Base-by-base conservation (phyloP, 768 basidiomycete genomes). In the Mycena pura region DNA sequence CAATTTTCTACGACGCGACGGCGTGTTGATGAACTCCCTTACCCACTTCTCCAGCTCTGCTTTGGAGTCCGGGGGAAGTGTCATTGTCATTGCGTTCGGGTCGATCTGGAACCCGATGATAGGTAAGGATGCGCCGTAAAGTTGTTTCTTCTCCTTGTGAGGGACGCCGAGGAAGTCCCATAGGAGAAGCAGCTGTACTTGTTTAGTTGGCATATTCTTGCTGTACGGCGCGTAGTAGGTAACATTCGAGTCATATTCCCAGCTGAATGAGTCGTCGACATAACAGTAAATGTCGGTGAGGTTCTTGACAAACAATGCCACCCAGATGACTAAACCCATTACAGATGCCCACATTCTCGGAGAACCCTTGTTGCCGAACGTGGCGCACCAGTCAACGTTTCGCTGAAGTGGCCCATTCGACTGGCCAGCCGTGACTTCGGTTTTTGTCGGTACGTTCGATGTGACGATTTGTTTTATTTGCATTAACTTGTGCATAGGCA, bases 31-130 rank as follows among this genome's bases (percentile, higher is more conserved):
- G 44, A 77, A 72, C 0, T 58, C 52, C 0, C 11, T 5, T 11
- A 74, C 17, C 1, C 21, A 27, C 0, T 15, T 4, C 1, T 74
- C 52, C 3, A 77, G 65, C 0, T 62, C 51, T 0, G 11, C 3
- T 1, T 55, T 39, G 0, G 59, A 59, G 0, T 70, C 68, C 0
- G 25, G 22, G 0, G 65, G 60, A 46, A 74, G 64, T 0, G 48
- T 50, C 2, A 68, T 63, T 0, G 51, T 28, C 68, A 77, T 70
- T 1, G 27, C 15, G 22, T 73, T 67, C 0, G 69, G 67, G 27
- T 77, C 65, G 2, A 77, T 69, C 0, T 65, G n/a, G 29, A 77
- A 75, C 0, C 76, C 73, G 36, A 77, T 73, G 27, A 77, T 58
- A 2, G 54, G 45, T 5, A 75, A 62, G 3, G 29, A 25, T 0